phyloP scores from a whole-genome alignment of 495 filamentous ascomycete genomes.

The Penicillium pancosmium region DNA sequence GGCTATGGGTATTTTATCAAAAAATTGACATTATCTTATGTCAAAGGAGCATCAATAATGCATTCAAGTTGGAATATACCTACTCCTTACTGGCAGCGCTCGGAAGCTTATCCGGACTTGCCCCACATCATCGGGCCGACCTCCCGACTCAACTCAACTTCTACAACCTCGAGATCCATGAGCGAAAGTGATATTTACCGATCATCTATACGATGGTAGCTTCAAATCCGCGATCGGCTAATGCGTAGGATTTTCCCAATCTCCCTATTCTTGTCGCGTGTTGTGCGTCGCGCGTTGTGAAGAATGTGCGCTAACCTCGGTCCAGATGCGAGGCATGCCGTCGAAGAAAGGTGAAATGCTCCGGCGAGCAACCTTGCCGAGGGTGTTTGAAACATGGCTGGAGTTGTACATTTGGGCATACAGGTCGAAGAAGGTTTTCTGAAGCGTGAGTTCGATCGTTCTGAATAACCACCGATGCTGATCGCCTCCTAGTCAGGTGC shows the following conservation, averaged over 20 bases:
- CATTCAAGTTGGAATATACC: too few species aligned
- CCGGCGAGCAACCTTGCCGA: conserved; percentile 26
- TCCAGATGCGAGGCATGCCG: conserved; percentile 28
- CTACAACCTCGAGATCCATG: not conserved
- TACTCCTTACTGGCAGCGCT: not conserved
- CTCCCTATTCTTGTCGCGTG: too few species aligned
- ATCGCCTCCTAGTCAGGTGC: conserved; percentile 15
- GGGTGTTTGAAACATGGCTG: conserved; percentile 26
- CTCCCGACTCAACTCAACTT: conserved; percentile 1
- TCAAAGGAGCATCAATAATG: too few species aligned
- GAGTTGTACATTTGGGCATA: conserved; percentile 21
- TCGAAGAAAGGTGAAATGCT: conserved; percentile 27
- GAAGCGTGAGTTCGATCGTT: conserved; percentile 19
- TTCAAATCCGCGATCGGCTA: conserved; percentile 18
- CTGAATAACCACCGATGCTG: not conserved
- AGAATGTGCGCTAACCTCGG: conserved; percentile 7
- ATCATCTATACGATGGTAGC: not conserved
- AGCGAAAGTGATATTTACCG: not conserved
- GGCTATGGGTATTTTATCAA: too few species aligned
- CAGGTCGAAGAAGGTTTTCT: conserved; percentile 21
- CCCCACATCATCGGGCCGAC: not conserved
- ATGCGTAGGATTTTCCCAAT: conserved; percentile 7
- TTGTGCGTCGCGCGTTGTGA: not conserved
- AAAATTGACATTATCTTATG: too few species aligned
- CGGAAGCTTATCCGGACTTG: not conserved